Percentiles rank a stretch among this genome's conserved stretches.
Conservation (phyloP, 768 basidiomycete genomes). For the Chlorophyllum brunneum region DNA sequence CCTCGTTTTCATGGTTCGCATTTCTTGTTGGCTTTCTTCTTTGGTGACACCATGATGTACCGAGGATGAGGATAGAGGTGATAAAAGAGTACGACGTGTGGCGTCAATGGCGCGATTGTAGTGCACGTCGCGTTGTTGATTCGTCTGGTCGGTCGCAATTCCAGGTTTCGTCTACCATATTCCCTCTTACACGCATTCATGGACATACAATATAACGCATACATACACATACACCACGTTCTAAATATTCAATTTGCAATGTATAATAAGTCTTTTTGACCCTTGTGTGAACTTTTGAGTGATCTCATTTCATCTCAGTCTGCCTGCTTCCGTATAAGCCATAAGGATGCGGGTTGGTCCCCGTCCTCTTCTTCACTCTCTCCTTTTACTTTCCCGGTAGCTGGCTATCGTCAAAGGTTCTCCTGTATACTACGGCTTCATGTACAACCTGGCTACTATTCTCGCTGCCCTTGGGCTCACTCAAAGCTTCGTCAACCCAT, state of each 20-base stretch:
- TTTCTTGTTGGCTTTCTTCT: constrained; percentile 13
- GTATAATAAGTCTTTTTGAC: neutral
- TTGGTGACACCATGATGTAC: constrained; percentile 10
- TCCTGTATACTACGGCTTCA: neutral
- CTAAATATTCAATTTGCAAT: constrained; percentile 19
- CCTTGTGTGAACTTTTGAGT: neutral
- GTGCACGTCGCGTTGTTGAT: constrained; percentile 40
- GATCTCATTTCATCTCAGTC: neutral
- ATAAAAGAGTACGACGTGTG: constrained; percentile 17
- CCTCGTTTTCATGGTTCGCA: constrained; percentile 13
- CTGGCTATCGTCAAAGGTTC: neutral
- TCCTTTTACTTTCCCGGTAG: neutral
- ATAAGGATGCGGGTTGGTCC: neutral
- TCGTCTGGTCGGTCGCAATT: neutral
- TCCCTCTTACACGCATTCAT: constrained; percentile 28
- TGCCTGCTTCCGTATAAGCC: neutral
- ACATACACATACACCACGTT: constrained; percentile 26
- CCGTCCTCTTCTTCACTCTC: neutral
- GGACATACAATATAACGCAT: constrained; percentile 11
- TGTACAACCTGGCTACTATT: neutral
- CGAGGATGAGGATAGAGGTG: constrained; percentile 21
- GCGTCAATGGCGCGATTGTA: constrained; percentile 31
- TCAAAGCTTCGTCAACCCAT: constrained; percentile 6
- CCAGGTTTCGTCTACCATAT: constrained; percentile 15
- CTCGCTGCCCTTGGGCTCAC: neutral